Evolutionary conservation across 352 stramenopile species (phyloP).

Genomic region (Thalassiosira hispida): DNA sequence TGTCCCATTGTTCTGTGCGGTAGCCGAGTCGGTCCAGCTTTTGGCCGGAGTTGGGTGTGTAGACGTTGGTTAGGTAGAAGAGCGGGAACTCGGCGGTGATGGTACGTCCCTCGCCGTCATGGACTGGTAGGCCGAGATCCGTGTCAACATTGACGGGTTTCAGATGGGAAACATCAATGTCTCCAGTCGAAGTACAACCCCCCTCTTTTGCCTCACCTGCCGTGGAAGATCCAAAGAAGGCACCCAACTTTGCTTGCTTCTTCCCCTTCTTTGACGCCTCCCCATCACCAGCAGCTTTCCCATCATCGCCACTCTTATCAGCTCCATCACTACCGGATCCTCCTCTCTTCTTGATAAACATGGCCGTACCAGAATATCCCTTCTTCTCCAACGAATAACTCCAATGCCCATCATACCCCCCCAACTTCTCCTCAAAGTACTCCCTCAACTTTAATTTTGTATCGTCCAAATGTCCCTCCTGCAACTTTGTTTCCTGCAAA

Average conservation of each 20-base stretch:
- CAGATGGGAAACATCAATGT: constrained; percentile 43
- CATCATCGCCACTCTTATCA: constrained; percentile 18
- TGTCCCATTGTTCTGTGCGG: constrained; percentile 86
- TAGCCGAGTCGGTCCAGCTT: constrained; percentile 87
- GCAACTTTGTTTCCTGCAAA: constrained; percentile 88
- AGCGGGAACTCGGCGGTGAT: constrained; percentile 83
- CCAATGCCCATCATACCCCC: constrained; percentile 82
- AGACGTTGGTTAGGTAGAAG: constrained; percentile 86
- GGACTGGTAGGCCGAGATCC: constrained; percentile 67
- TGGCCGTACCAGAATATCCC: constrained; percentile 88
- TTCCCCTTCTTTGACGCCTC: constrained; percentile 45
- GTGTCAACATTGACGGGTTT: constrained; percentile 58
- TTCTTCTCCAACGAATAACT: constrained; percentile 85
- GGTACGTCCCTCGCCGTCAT: constrained; percentile 84
- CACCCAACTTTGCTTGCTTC: constrained; percentile 63
- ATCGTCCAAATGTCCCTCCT: constrained; percentile 84
- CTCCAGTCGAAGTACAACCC: not conserved
- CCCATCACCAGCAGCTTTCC: constrained; percentile 25
- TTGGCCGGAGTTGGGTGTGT: constrained; percentile 89
- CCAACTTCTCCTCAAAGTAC: constrained; percentile 59
- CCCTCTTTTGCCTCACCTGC: constrained; percentile 11
- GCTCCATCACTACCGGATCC: not conserved
- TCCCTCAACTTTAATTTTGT: constrained; percentile 75
- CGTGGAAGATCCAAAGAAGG: constrained; percentile 69
- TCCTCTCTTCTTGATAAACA: constrained; percentile 79